Base-by-base conservation (phyloP, 148 eudicot genomes). In the Diospyros lotus region DNA sequence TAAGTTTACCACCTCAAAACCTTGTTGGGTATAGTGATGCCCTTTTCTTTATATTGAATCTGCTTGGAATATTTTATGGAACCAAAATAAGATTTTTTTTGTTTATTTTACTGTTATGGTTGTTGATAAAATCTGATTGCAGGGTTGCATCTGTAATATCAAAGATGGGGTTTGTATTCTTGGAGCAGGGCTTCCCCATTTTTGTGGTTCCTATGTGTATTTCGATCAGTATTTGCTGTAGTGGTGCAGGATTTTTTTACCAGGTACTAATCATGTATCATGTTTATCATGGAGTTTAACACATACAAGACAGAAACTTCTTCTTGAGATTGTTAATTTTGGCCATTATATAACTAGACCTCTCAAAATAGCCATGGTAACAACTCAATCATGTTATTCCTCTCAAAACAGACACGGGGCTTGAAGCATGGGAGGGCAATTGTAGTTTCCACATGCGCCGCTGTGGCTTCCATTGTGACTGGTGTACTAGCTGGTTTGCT, bases 371-470 rank as follows among this genome's bases (percentile, higher is more conserved):
- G 28, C 17, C 44, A 9, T 40, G 44, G 18, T 42, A 68, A 74
- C 67, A 14, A 70, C 45, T 66, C 64, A 55, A 68, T 43, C 58
- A 68, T 80, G 38, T 41, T 54, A 17, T 68, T 73, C 48, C 61
- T 79, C 73, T 71, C 28, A 72, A 62, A 82, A 77, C 82, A 95
- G 99, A 95, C 99, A 2, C 86, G 93, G 71, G 99, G 99, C 50
- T 83, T 95, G 80, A 95, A 95, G 91, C 99, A 95, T 74, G 99
- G 99, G 53, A 89, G 97, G 82, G 99, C 97, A 62, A 88, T 95
- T 77, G 97, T 95, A 40, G 97, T 93, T 60, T 95, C 99, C 55
- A 95, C 99, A 1, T 95, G 99, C 85, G 94, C 96, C 64, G 97
- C 99, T 66, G 97, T 95, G 80, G 94, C 97, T 67, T 90, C 99